Evolutionary conservation across 2,329 filamentous ascomycete species (phyloP).

Genomic region (Akanthomyces dipterigenus): DNA sequence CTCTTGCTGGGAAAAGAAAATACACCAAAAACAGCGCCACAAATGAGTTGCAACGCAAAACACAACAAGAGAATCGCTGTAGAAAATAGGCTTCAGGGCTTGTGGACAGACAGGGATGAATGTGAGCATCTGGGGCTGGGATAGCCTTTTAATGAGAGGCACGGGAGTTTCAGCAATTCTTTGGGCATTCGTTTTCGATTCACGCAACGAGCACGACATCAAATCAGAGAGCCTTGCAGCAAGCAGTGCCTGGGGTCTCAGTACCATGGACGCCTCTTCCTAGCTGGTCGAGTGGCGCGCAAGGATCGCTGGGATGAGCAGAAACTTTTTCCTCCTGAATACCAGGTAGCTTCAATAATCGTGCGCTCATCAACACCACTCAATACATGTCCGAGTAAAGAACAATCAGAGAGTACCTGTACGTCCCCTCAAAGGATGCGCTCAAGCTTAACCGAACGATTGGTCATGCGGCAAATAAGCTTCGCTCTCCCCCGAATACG

Average conservation of each 20-base stretch:
- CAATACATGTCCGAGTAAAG: neutral
- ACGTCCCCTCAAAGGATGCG: too few species aligned
- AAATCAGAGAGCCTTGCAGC: neutral
- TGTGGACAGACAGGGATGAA: neutral
- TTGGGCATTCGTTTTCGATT: neutral
- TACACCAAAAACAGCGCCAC: conserved; percentile 25
- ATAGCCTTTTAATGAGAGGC: neutral
- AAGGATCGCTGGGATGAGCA: too few species aligned
- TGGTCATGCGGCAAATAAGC: neutral
- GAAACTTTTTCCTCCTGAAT: neutral
- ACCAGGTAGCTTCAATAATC: neutral
- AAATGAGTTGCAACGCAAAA: neutral
- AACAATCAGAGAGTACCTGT: too few species aligned
- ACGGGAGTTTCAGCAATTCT: neutral
- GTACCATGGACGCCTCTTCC: too few species aligned
- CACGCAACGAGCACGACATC: neutral
- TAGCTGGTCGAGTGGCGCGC: too few species aligned
- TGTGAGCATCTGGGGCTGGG: neutral
- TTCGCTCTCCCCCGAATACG: neutral
- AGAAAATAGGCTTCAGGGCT: neutral
- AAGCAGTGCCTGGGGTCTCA: neutral
- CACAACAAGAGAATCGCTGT: neutral
- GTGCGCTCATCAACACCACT: neutral
- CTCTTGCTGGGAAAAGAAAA: conserved; percentile 42
- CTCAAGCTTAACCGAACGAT: neutral